Conservation (phyloP, 2,329 filamentous ascomycete genomes). For the Colletotrichum brevisporum region DNA sequence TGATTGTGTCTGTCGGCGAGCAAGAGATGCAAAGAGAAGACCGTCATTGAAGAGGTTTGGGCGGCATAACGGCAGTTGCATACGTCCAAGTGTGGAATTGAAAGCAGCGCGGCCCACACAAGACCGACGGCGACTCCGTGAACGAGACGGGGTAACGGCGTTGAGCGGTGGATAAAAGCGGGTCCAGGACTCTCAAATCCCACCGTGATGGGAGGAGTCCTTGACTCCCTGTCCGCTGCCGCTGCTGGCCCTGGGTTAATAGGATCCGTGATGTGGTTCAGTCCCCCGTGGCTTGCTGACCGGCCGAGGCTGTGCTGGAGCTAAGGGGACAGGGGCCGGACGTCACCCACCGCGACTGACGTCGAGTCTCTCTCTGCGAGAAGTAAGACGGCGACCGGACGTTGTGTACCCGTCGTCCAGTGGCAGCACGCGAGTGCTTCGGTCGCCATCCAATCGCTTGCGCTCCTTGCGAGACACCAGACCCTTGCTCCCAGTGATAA, state of each 20-base stretch:
- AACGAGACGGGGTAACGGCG: constrained; percentile 34
- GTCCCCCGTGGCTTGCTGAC: constrained; percentile 39
- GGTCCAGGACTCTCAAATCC: constrained; percentile 24
- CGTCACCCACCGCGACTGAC: constrained; percentile 16
- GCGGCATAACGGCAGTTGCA: constrained; percentile 34
- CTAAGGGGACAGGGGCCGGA: constrained; percentile 32
- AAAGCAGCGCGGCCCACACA: constrained; percentile 29
- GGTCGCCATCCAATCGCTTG: constrained; percentile 42
- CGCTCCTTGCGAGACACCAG: constrained; percentile 28
- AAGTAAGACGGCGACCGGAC: constrained; percentile 2
- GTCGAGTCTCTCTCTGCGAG: background rate
- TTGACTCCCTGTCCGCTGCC: constrained; percentile 14
- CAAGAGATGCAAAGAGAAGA: constrained; percentile 15
- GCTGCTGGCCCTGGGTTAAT: background rate
- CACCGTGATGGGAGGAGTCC: constrained; percentile 23
- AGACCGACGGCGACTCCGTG: constrained; percentile 40
- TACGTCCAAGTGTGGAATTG: constrained; percentile 30
- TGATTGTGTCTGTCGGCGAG: background rate
- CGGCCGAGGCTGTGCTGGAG: constrained; percentile 38
- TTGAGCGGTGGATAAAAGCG: constrained; percentile 38
- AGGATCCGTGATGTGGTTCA: constrained; percentile 37
- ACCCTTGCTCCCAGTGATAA: constrained; percentile 33
- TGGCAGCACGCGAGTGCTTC: constrained; percentile 31
- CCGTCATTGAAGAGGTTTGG: constrained; percentile 6
- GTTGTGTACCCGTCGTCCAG: constrained; percentile 14